These are phyloP conservation scores for Apiotrichum montevideense DNA, from an alignment of 1,284 basidiomycete genomes.

Conservation along the genomic window DNA sequence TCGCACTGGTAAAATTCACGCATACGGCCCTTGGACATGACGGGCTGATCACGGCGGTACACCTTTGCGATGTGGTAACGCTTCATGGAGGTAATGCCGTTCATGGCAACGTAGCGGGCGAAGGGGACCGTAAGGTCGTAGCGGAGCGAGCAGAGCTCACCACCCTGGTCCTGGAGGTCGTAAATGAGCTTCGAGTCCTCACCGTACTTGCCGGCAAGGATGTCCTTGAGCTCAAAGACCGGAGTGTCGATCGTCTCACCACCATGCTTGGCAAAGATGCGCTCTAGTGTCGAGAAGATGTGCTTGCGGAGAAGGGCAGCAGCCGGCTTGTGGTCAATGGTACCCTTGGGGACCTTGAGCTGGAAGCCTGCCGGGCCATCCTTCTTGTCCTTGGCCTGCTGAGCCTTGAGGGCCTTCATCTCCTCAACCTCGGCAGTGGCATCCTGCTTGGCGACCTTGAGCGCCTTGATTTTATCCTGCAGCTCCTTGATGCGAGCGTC, in stretches of 20 bases:
- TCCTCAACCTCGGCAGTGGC: constrained; percentile 42
- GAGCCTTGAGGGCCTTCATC: constrained; percentile 44
- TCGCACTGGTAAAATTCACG: constrained; percentile 98
- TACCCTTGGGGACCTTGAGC: constrained; percentile 60
- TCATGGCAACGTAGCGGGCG: constrained; percentile 93
- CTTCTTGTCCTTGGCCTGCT: constrained; percentile 30
- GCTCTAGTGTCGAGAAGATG: constrained; percentile 83
- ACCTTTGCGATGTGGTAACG: constrained; percentile 98
- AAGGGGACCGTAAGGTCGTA: constrained; percentile 98
- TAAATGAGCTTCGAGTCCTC: constrained; percentile 98
- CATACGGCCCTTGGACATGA: constrained; percentile 97
- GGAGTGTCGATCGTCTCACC: constrained; percentile 93
- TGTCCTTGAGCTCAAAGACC: constrained; percentile 95
- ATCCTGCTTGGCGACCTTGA: constrained; percentile 44
- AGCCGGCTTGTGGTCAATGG: constrained; percentile 89
- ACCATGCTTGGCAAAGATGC: constrained; percentile 82
- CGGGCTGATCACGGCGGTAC: constrained; percentile 92
- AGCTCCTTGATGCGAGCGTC: constrained; percentile 39
- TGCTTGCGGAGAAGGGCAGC: constrained; percentile 89
- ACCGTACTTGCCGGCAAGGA: constrained; percentile 91
- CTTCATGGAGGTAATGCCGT: constrained; percentile 69
- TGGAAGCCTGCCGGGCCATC: constrained; percentile 48
- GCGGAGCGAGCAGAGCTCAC: constrained; percentile 86
- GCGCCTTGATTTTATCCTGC: constrained; percentile 39
- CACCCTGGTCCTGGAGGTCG: constrained; percentile 97